Conservation (phyloP, 108 stramenopile genomes). For the Epithemia pelagica region DNA sequence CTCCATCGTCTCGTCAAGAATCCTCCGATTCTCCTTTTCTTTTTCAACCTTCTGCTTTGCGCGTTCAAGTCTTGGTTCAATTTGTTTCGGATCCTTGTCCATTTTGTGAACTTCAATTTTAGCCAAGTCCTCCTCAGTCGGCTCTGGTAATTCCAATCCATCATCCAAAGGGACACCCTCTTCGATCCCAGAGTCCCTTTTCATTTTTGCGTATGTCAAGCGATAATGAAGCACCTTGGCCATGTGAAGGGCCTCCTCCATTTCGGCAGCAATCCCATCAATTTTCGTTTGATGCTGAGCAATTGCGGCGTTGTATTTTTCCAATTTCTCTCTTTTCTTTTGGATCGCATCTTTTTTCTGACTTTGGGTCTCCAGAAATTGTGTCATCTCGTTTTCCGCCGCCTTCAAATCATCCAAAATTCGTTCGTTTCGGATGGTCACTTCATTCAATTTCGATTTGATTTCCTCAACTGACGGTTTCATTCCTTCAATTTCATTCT, state of each 20-base stretch:
- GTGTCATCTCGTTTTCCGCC: constrained; percentile 46
- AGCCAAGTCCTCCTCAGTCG: constrained; percentile 64
- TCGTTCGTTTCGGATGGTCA: constrained; percentile 49
- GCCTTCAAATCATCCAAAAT: constrained; percentile 53
- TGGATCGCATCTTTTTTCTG: constrained; percentile 41
- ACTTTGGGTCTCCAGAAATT: constrained; percentile 30
- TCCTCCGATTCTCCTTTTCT: constrained; percentile 49
- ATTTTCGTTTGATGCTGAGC: constrained; percentile 13
- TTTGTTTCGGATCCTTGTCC: constrained; percentile 37
- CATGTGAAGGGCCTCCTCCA: constrained; percentile 7
- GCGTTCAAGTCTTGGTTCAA: constrained; percentile 35
- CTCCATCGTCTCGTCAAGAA: constrained; percentile 45
- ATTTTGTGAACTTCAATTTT: constrained; percentile 34
- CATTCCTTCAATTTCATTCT: constrained; percentile 37
- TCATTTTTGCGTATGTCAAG: neutral
- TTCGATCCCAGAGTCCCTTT: constrained; percentile 14
- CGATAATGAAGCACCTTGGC: constrained; percentile 12
- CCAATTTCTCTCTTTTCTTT: constrained; percentile 45
- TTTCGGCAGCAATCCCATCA: constrained; percentile 14
- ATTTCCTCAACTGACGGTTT: constrained; percentile 41
- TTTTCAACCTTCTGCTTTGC: constrained; percentile 43
- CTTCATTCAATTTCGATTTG: constrained; percentile 45
- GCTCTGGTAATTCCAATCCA: constrained; percentile 22
- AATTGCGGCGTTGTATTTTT: constrained; percentile 44
- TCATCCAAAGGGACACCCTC: constrained; percentile 3